Conservation (phyloP, 345 rosid species). For the Bruguiera gymnorhiza region DNA sequence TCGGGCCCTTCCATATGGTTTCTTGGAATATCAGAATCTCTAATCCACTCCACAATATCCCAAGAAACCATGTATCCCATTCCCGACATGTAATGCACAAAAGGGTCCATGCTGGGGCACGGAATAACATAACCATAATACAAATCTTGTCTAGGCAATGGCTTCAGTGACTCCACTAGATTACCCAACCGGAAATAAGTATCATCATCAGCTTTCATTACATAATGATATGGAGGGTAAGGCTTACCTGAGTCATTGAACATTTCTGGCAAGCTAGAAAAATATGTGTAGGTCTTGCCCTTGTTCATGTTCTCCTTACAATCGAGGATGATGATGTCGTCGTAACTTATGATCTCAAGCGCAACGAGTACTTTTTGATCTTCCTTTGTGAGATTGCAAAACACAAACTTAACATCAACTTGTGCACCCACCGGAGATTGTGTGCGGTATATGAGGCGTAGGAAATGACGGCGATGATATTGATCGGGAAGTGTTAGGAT, state of each 20-base stretch:
- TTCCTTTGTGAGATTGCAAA: conserved; percentile 84
- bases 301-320: conserved; percentile 85
- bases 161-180: conserved; percentile 52
- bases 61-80: conserved; percentile 73
- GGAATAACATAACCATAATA: conserved; percentile 87
- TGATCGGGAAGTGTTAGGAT: conserved; percentile 80
- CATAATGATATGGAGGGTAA: conserved; percentile 75
- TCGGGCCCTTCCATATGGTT: conserved; percentile 71
- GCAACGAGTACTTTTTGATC: conserved; percentile 80
- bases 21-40: conserved; percentile 68
- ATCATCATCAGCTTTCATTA: conserved; percentile 80
- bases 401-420: conserved; percentile 83
- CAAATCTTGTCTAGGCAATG: conserved; percentile 71
- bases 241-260: conserved; percentile 34
- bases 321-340: conserved; percentile 71
- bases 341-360: conserved; percentile 80
- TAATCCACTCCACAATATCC: conserved; percentile 87
- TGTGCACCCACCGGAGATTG: conserved; percentile 40
- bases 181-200: conserved; percentile 47
- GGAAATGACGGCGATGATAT: conserved; percentile 63
- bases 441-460: conserved; percentile 66
- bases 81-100: conserved; percentile 83
- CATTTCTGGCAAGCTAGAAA: conserved; percentile 69
- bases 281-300: conserved; percentile 80
- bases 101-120: conserved; percentile 86